Base-by-base conservation (phyloP, 306 rosid genomes). In the Cucumis cinereus region DNA sequence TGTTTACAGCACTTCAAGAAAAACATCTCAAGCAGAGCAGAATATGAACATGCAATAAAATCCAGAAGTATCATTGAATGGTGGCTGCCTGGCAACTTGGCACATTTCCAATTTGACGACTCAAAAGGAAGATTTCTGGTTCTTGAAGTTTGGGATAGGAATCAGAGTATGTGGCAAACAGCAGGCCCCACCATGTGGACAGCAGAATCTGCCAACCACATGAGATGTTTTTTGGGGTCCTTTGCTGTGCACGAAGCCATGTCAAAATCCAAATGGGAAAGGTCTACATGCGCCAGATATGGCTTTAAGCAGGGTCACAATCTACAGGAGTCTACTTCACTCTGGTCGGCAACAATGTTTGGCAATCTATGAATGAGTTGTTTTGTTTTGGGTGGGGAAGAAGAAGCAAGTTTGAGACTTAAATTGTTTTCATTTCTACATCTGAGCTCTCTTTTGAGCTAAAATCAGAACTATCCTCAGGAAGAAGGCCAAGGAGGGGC, bases 401-500 rank as follows among this genome's bases (percentile, higher is more conserved):
- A 58, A 58, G 76, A 58, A 77, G 64, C 58, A 23, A 76, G 16
- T 20, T 23, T 59, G 72, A 55, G 79, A 69, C 66, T 91, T 83
- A 94, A 75, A 84, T 86, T 38, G 90, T 85, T 82, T 94, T 94
- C 91, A 89, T 90, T 85, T 89, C 99, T 64, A 85, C 57, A 79
- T 89, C 93, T 2, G 82, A 76, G 71, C 81, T 80, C 8, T 88
- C 92, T 85, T 83, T 84, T 6, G 47, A 52, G 70, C 78, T 81
- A 43, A 55, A 58, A 71, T 89, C 92, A 33, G 85, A 85, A 19
- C 71, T 77, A 64, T 90, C 92, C 62, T 61, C 86, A 0, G 97
- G 97, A 77, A 94, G 96, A 55, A 94, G 97, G 84, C 96, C 87
- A 77, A 94, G 97, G 55, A 94, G 91, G 10, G 97, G 99, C 60